Conservation (phyloP, 331 rosid genomes). For the Quercus phellos region DNA sequence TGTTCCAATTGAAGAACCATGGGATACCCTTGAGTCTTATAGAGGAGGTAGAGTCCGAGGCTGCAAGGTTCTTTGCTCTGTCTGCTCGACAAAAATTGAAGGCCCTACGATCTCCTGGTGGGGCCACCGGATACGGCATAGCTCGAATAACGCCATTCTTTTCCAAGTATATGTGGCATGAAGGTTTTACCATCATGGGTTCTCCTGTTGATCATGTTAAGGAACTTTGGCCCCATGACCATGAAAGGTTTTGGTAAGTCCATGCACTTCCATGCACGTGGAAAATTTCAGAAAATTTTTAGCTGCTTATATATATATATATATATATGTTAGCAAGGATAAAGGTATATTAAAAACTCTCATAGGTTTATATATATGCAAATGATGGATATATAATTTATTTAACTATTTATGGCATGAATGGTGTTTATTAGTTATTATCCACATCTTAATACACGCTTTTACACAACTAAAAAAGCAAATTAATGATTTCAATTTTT, state of each 20-base stretch:
- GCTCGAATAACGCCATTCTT: slow-evolving; percentile 62
- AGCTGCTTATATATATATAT: neutral
- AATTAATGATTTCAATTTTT: too few species aligned
- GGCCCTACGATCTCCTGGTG: slow-evolving; percentile 43
- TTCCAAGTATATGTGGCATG: slow-evolving; percentile 77
- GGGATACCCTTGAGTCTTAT: slow-evolving; percentile 36
- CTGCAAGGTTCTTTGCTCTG: slow-evolving; percentile 45
- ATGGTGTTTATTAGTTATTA: too few species aligned
- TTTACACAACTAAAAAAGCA: too few species aligned
- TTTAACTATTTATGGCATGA: too few species aligned
- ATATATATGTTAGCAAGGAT: too few species aligned
- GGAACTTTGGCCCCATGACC: slow-evolving; percentile 65
- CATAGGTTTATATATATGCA: too few species aligned
- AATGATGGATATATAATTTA: too few species aligned
- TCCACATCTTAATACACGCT: too few species aligned
- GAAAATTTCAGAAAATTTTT: slow-evolving; percentile 3
- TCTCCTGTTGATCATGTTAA: slow-evolving; percentile 52
- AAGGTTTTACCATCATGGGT: slow-evolving; percentile 77
- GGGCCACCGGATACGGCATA: slow-evolving; percentile 62
- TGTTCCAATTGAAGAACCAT: slow-evolving; percentile 61
- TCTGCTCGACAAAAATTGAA: slow-evolving; percentile 47
- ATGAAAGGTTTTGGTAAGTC: slow-evolving; percentile 58
- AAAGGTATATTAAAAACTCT: too few species aligned
- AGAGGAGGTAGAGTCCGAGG: slow-evolving; percentile 36
- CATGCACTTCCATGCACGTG: slow-evolving; percentile 52